Evolutionary conservation across 1,284 basidiomycete species (phyloP).

Genomic region (Takashimella koratensis): DNA sequence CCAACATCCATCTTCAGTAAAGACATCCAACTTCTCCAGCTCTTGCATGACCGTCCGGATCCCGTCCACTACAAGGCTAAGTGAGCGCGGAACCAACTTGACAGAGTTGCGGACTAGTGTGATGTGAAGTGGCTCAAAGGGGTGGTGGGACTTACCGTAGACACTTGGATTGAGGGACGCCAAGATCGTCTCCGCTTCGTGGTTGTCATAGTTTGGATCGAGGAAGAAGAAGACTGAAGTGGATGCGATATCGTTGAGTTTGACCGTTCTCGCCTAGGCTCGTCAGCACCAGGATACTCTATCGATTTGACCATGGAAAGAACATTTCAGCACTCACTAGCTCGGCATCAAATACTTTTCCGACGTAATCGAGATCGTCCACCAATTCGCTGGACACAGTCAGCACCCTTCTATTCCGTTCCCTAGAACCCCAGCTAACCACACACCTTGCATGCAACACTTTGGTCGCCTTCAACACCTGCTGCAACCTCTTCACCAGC

Average conservation of each 20-base stretch:
- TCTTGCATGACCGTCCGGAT: constrained; percentile 11
- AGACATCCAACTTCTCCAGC: constrained; percentile 24
- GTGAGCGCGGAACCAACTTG: constrained; percentile 10
- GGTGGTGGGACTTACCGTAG: constrained; percentile 50
- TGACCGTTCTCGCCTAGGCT: constrained; percentile 63
- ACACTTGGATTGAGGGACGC: constrained; percentile 49
- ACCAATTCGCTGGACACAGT: constrained; percentile 25
- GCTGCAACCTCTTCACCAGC: constrained; percentile 36
- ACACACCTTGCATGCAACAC: constrained; percentile 32
- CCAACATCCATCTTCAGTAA: constrained; percentile 40
- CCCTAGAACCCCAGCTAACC: neutral
- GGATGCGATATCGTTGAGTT: constrained; percentile 63
- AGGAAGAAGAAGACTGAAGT: constrained; percentile 72
- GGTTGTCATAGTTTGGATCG: constrained; percentile 58
- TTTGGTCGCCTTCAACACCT: constrained; percentile 31
- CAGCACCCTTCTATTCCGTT: neutral
- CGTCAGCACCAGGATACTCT: neutral
- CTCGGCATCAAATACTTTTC: constrained; percentile 44
- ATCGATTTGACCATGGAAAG: too few relatives aligned
- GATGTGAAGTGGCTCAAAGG: constrained; percentile 12
- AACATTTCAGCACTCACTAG: constrained; percentile 44
- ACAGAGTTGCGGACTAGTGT: too few relatives aligned
- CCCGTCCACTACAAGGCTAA: too few relatives aligned
- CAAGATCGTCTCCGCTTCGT: constrained; percentile 60
- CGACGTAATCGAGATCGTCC: constrained; percentile 35